Base-by-base conservation (phyloP, 805 yeast species). In the Ogataea pignaliae region DNA sequence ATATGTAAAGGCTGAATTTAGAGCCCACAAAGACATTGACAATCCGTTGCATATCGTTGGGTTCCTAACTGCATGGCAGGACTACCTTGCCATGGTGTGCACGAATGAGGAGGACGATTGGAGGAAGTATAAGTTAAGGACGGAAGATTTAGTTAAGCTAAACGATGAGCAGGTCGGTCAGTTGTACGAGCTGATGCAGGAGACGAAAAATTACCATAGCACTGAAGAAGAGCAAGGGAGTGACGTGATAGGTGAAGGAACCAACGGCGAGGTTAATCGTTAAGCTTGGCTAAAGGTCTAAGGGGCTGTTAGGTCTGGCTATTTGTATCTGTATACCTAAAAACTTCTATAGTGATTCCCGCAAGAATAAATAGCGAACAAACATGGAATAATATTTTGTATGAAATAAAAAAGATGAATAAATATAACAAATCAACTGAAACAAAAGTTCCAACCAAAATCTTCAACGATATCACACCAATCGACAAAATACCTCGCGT, bases 1-100 rank as follows among this genome's bases (percentile, higher is more conserved):
- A 52, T 93, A 93, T 61, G 96, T 91, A 41, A 85, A 81, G 60
- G 78, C 83, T 31, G 99, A 93, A 67, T 93, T 93, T 70, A 80
- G 81, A 55, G 83, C 90, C 7, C 99, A 93, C 66, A 77, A 81
- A 47, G 65, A 70, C 39, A 76, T 84, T 7, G 96, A 88, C 52
- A 89, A 93, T 62, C 98, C 99, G 3, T 72, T 88, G 18, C 95
- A 91, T 59, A 88, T 93, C 30, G 89, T 93, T 10, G 99, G 97
- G 10, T 93, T 93, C 55, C 71, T 93, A 48, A 80, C 95, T 1
- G 83, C 88, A 47, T 93, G 99, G 99, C 99, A 93, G 64, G 91
- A 84, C 48, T 86, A 86, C 56, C 70, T 85, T 48, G 68, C 72
- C 11, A 67, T 70, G 61, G 75, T 86, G 18, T 38, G 39, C 17